Conservation (phyloP, 352 stramenopile genomes). For the Phytophthora ramorum region DNA sequence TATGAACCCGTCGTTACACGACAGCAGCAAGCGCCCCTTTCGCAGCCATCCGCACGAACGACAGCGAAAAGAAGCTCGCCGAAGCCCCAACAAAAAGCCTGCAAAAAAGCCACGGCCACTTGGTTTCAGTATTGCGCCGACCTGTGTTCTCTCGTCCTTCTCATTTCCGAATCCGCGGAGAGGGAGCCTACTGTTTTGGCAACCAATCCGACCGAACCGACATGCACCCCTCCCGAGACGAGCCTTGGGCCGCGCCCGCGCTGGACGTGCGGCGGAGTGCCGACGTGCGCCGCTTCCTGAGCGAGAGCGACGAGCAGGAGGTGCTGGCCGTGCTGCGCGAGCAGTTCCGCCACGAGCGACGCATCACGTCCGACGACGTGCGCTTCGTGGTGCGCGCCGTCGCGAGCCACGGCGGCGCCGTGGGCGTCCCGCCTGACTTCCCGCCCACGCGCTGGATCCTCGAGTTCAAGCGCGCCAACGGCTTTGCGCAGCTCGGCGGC, state of each 20-base stretch:
- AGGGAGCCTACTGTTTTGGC: neutral
- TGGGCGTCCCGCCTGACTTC: conserved; percentile 52
- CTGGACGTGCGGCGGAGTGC: no score
- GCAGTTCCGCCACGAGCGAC: conserved; percentile 54
- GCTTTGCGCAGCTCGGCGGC: conserved; percentile 32
- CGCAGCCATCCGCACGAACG: neutral
- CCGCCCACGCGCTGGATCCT: conserved; percentile 54
- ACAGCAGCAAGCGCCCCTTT: no score
- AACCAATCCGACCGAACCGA: neutral
- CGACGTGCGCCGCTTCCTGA: conserved; percentile 33
- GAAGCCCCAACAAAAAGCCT: no score
- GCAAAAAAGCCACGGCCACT: no score
- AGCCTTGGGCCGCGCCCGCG: neutral
- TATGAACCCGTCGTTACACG: no score
- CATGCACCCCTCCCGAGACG: neutral
- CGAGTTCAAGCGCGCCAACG: conserved; percentile 53
- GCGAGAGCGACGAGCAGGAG: conserved; percentile 47
- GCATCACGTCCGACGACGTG: conserved; percentile 65
- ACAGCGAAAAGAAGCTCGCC: neutral
- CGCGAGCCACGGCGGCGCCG: conserved; percentile 41
- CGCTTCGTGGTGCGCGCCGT: conserved; percentile 63
- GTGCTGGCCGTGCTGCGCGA: conserved; percentile 53
- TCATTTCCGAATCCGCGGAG: neutral
- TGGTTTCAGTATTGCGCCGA: no score
- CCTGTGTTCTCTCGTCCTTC: neutral